Percentiles rank a stretch among this genome's conserved stretches.
Conservation (phyloP, 768 basidiomycete species). For the Tylopilus felleus region DNA sequence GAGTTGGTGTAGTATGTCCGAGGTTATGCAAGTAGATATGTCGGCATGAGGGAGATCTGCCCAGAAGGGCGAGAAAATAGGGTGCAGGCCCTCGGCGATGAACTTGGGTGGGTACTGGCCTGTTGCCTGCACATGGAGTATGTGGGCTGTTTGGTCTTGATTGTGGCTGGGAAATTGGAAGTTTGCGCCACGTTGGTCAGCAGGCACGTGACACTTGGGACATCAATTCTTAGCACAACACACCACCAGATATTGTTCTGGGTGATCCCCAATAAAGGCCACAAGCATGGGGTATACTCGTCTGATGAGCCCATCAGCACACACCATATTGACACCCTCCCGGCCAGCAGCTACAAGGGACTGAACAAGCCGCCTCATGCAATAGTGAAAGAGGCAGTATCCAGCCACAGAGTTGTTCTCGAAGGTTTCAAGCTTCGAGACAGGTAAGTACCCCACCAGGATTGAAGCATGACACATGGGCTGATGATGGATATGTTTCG, state of each 20-base stretch:
- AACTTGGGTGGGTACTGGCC: background rate
- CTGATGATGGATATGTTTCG: background rate
- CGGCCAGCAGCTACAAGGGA: background rate
- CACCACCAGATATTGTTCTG: background rate
- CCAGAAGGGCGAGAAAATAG: slow-evolving; percentile 4
- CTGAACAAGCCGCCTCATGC: background rate
- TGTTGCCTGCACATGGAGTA: background rate
- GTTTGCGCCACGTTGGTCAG: too few species aligned
- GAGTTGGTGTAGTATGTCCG: background rate
- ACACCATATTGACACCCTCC: background rate
- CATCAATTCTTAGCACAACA: slow-evolving; percentile 1
- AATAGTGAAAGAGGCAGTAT: background rate
- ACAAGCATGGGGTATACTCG: background rate
- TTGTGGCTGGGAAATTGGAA: background rate
- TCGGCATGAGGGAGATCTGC: background rate
- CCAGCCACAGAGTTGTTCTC: background rate
- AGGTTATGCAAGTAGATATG: background rate
- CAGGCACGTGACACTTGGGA: background rate
- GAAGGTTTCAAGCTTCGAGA: background rate
- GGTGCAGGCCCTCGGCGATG: background rate
- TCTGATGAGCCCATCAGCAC: background rate
- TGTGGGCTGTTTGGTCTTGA: background rate
- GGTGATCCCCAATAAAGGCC: background rate
- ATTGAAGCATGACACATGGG: background rate
- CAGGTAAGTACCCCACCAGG: background rate